Evolutionary conservation across 2,329 filamentous ascomycete species (phyloP).

Genomic region (Endothia cerciana): DNA sequence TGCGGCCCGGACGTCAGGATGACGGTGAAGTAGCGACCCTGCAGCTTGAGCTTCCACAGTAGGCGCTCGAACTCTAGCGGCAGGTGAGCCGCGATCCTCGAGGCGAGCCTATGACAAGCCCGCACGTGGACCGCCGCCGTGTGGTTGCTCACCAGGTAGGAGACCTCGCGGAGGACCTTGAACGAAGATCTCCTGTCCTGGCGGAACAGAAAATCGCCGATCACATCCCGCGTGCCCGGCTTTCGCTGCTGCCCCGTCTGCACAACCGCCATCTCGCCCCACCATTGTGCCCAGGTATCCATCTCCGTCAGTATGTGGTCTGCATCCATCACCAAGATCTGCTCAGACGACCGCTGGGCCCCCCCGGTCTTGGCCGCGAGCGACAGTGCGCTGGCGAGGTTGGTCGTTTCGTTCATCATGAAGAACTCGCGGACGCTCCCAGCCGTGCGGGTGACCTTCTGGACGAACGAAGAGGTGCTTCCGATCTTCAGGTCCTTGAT

Average conservation of each 20-base stretch:
- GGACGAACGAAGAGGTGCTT: not conserved
- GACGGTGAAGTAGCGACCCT: not conserved
- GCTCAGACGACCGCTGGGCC: not conserved
- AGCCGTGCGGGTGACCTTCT: not conserved
- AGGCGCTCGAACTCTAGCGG: constrained; percentile 3
- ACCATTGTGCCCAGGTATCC: not conserved
- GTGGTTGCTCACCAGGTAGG: not conserved
- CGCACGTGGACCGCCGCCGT: not conserved
- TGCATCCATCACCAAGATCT: not conserved
- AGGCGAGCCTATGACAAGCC: not conserved
- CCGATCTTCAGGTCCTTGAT: not conserved
- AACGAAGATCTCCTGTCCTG: not conserved
- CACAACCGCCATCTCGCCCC: not conserved
- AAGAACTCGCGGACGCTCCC: not conserved
- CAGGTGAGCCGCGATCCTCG: not conserved
- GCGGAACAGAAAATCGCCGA: not conserved
- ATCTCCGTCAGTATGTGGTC: not conserved
- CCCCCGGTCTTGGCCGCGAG: not conserved
- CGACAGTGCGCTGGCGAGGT: not conserved
- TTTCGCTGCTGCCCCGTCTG: not conserved
- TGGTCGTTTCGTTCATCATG: not conserved
- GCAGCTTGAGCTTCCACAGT: constrained; percentile 6
- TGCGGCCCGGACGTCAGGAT: not conserved
- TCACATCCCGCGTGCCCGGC: not conserved
- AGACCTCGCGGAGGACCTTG: not conserved